phyloP scores from a whole-genome alignment of 2,329 filamentous ascomycete species.

The Trichocomaceae sp. region DNA sequence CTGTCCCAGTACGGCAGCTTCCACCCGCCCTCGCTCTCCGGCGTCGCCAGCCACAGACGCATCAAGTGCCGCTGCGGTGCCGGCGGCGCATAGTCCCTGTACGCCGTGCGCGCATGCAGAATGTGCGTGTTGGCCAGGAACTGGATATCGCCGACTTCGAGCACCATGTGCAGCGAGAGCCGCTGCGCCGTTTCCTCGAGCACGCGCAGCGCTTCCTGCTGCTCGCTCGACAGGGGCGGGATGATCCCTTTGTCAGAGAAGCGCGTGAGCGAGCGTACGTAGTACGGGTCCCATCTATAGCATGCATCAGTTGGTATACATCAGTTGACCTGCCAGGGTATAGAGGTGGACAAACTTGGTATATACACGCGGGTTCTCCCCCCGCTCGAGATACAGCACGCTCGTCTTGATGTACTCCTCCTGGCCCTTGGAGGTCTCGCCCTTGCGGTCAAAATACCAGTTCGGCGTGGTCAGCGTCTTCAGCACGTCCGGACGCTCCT shows the following conservation, averaged over 20 bases:
- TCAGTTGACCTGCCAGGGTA: too few relatives aligned
- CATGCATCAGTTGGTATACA: too few relatives aligned
- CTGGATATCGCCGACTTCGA: slow-evolving; percentile 83
- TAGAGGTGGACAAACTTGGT: slow-evolving; percentile 51
- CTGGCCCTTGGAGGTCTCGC: slow-evolving; percentile 67
- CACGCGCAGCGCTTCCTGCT: slow-evolving; percentile 60
- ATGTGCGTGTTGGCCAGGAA: slow-evolving; percentile 76
- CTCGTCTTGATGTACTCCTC: slow-evolving; percentile 66
- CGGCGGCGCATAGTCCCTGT: slow-evolving; percentile 64
- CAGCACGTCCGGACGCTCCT: slow-evolving; percentile 69
- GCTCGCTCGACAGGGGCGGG: slow-evolving; percentile 62
- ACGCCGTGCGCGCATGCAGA: slow-evolving; percentile 73
- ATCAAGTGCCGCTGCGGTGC: slow-evolving; percentile 70
- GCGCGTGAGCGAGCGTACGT: slow-evolving; percentile 65
- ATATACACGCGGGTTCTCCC: slow-evolving; percentile 61
- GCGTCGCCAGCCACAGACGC: slow-evolving; percentile 76
- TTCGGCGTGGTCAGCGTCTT: slow-evolving; percentile 67
- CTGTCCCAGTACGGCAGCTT: slow-evolving; percentile 74
- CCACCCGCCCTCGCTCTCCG: slow-evolving; percentile 79
- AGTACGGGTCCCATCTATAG: slow-evolving; percentile 76
- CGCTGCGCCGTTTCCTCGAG: slow-evolving; percentile 70
- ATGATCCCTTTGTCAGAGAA: slow-evolving; percentile 69
- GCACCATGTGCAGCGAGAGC: slow-evolving; percentile 72
- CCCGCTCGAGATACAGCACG: slow-evolving; percentile 71
- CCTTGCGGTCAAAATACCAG: slow-evolving; percentile 92